Base-by-base conservation (phyloP, 2,329 filamentous ascomycete genomes). In the Phialocephala subalpina region DNA sequence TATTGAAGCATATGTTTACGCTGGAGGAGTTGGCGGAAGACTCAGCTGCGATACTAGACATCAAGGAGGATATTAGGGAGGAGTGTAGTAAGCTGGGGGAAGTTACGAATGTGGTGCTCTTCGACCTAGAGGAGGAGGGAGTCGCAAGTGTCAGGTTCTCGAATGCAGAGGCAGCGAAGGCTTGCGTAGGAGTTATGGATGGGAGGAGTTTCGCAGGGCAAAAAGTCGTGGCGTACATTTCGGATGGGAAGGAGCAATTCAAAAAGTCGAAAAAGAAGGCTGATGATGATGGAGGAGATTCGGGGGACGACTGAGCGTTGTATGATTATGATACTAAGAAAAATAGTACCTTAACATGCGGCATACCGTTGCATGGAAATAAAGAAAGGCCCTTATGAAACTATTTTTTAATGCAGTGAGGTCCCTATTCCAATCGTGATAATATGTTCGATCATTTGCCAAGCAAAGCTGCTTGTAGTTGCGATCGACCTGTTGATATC, bases 1-100 rank as follows among this genome's bases (percentile, higher is more conserved):
- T 98, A 65, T 81, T 99, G 69, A 93, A 93, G 76, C 90, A 97
- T 80, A 97, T 97, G 91, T 99, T 99, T 79, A 97, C 93, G 1
- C 83, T 95, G 49, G 77, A 90, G 68, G 93, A 97, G 80, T 84
- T 98, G 29, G 90, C 94, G 72, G 92, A 97, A 75, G 94, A 98
- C 74, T 89, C 92, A 1, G 89, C 89, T 0, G 92, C 91, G 1
- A 86, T 97, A 66, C 82, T 97, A 42, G 95, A 98, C 69, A 97
- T 98, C 81, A 97, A 97, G 77, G 92, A 97, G 77, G 96, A 99
- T 76, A 92, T 98, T 63, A 87, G 92, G 55, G 93, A 97, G 59
- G 94, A 97, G 79, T 97, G 93, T 77, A 85, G 87, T 65, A 97
- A 97, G 80, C 82, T 96, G 16, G 96, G 96, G 2, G 85, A 90